These are phyloP conservation scores for Pilasporangium apinafurcum DNA, from an alignment of 352 stramenopile species.

Conservation along the genomic window DNA sequence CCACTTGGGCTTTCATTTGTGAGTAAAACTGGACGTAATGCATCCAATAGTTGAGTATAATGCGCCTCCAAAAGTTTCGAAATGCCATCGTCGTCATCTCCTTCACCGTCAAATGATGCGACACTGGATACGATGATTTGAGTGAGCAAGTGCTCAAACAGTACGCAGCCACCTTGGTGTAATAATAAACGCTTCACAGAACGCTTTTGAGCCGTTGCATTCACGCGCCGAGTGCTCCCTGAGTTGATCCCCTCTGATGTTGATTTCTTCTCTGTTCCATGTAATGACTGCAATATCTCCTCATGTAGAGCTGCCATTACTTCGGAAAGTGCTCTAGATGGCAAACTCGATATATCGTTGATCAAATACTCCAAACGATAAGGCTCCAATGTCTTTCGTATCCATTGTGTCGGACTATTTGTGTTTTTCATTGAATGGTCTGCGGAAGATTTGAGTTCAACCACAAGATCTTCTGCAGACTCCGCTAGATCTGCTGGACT, in stretches of 20 bases:
- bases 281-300: constrained; percentile 33
- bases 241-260: background rate
- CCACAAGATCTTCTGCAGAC: constrained; percentile 43
- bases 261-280: constrained; percentile 11
- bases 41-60: constrained; percentile 34
- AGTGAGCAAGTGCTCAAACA: constrained; percentile 61
- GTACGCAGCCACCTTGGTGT: constrained; percentile 53
- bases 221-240: constrained; percentile 1
- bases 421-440: constrained; percentile 5
- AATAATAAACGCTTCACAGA: no score
- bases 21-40: constrained; percentile 35
- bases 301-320: constrained; percentile 49
- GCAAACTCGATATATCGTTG: constrained; percentile 46
- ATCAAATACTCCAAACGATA: constrained; percentile 64
- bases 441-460: constrained; percentile 3
- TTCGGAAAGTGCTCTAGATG: constrained; percentile 31
- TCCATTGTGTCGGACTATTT: constrained; percentile 47
- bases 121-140: constrained; percentile 30
- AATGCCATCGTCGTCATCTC: constrained; percentile 39
- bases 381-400: constrained; percentile 49
- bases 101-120: constrained; percentile 15
- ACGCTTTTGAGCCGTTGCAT: no score
- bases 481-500: constrained; percentile 33
- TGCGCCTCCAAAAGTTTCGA: constrained; percentile 39
- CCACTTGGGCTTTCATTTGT: constrained; percentile 21